These are phyloP conservation scores for Russula emetica DNA, from an alignment of 768 basidiomycete species.

Conservation along the genomic window DNA sequence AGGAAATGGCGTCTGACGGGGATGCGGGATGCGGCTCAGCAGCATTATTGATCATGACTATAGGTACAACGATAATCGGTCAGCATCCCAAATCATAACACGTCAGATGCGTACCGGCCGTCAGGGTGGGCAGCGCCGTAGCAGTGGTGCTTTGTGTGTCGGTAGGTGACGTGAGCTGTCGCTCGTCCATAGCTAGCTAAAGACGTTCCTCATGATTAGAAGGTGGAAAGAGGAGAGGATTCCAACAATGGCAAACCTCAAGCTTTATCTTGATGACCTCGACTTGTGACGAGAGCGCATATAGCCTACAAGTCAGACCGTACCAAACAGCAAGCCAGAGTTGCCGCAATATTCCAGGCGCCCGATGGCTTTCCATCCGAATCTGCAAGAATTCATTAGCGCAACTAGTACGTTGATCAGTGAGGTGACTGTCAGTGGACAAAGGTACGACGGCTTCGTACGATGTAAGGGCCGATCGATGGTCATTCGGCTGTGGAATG, in stretches of 20 bases:
- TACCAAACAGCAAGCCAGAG: not conserved
- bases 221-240: not conserved
- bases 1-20: too few relatives aligned
- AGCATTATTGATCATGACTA: too few relatives aligned
- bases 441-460: too few relatives aligned
- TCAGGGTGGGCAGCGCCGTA: too few relatives aligned
- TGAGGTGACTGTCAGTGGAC: too few relatives aligned
- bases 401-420: not conserved
- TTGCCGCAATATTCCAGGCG: not conserved
- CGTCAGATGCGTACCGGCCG: too few relatives aligned
- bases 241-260: not conserved
- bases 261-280: not conserved
- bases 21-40: too few relatives aligned
- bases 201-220: not conserved
- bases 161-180: not conserved
- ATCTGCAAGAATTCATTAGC: not conserved
- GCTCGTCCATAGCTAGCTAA: not conserved
- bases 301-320: conserved; percentile 2
- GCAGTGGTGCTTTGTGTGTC: too few relatives aligned
- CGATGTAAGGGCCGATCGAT: not conserved
- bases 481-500: not conserved
- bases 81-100: too few relatives aligned
- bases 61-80: too few relatives aligned
- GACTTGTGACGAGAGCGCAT: not conserved
- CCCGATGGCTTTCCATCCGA: conserved; percentile 10